A percentile compares a stretch with the other conserved stretches of the same genome.
phyloP scores from a whole-genome alignment of 192 early-diverging fungal genomes.

The Podila horticola region DNA sequence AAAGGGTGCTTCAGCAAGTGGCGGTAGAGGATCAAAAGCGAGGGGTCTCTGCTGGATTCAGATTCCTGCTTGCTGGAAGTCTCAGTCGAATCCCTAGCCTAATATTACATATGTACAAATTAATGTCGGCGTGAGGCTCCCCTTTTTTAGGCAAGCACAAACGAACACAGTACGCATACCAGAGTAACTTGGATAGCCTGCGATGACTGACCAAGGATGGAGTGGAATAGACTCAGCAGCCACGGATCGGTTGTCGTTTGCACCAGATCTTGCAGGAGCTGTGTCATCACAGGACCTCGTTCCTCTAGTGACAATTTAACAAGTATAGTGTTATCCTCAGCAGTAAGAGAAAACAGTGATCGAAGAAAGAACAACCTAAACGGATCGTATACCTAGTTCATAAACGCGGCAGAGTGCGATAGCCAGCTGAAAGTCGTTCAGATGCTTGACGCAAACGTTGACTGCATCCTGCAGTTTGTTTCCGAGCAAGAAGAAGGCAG shows the following conservation, averaged over 20 bases:
- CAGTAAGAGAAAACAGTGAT: not conserved
- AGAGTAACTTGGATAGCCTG: slow-evolving; percentile 69
- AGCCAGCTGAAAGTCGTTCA: slow-evolving; percentile 93
- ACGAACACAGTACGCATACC: slow-evolving; percentile 44
- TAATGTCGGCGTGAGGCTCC: not conserved
- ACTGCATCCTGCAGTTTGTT: slow-evolving; percentile 91
- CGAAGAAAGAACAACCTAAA: not conserved
- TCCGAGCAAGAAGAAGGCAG: slow-evolving; percentile 94
- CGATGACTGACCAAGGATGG: slow-evolving; percentile 63
- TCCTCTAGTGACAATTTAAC: slow-evolving; percentile 18
- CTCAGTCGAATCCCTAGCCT: slow-evolving; percentile 10
- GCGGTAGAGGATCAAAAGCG: slow-evolving; percentile 75
- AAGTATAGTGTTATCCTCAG: not conserved
- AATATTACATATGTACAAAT: not conserved
- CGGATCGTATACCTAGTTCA: slow-evolving; percentile 73
- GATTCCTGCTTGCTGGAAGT: not conserved
- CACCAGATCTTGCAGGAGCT: slow-evolving; percentile 25
- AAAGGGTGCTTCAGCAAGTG: slow-evolving; percentile 66
- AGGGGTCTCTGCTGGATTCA: slow-evolving; percentile 65
- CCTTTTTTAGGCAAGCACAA: not conserved
- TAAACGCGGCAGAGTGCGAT: slow-evolving; percentile 90
- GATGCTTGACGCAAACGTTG: slow-evolving; percentile 90
- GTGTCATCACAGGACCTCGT: slow-evolving; percentile 32
- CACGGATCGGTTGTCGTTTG: slow-evolving; percentile 31
- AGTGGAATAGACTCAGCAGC: slow-evolving; percentile 40